These are phyloP conservation scores for Talaromyces sp. DNA, from an alignment of 2,329 filamentous ascomycete genomes.

Conservation along the genomic window DNA sequence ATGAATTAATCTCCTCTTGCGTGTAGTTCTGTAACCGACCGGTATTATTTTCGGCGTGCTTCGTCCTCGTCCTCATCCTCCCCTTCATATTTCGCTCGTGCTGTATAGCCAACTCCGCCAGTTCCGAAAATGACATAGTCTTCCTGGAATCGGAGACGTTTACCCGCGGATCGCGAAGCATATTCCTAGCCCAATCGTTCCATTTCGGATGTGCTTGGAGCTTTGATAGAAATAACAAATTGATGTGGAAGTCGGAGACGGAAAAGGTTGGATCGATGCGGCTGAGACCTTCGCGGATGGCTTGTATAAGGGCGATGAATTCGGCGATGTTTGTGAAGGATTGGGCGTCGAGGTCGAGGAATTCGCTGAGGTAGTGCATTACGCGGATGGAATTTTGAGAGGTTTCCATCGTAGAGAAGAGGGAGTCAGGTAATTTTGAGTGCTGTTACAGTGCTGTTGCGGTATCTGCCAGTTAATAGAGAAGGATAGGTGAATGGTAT, in stretches of 20 bases:
- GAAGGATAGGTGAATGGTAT: no score
- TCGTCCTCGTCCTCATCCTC: not conserved
- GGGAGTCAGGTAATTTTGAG: not conserved
- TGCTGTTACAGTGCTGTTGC: not conserved
- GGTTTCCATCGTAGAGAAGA: constrained; percentile 21
- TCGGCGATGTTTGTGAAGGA: constrained; percentile 27
- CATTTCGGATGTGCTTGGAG: constrained; percentile 26
- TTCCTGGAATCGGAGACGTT: constrained; percentile 22
- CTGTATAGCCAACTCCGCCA: constrained; percentile 24
- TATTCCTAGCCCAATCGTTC: constrained; percentile 26
- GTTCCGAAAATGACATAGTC: constrained; percentile 25
- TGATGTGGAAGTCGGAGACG: constrained; percentile 28
- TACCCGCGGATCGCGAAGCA: constrained; percentile 27
- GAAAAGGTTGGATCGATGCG: constrained; percentile 27
- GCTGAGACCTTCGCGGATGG: constrained; percentile 27
- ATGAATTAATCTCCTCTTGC: constrained; percentile 29
- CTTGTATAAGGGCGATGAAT: constrained; percentile 29
- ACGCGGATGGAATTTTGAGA: constrained; percentile 28
- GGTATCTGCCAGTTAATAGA: not conserved
- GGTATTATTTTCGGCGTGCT: not conserved
- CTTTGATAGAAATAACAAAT: constrained; percentile 27
- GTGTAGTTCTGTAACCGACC: constrained; percentile 19
- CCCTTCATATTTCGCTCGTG: constrained; percentile 21
- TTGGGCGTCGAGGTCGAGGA: constrained; percentile 27
- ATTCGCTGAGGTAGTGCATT: constrained; percentile 29